phyloP scores from a whole-genome alignment of 768 basidiomycete species.

The Termitomyces titanicus region DNA sequence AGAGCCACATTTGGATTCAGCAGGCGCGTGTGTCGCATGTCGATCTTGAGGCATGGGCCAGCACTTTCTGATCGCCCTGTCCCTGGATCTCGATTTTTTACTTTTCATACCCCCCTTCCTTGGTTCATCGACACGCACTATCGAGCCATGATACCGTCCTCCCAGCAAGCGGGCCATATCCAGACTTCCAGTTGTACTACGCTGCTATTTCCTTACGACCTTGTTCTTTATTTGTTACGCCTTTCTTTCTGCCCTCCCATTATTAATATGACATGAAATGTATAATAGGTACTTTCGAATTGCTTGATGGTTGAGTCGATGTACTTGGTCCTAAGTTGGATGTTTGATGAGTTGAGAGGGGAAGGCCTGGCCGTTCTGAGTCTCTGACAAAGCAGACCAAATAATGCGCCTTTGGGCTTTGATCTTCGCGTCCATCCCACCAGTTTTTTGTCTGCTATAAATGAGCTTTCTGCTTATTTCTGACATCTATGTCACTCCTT shows the following conservation, averaged over 20 bases:
- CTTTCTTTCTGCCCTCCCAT: no score
- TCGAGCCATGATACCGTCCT: not conserved
- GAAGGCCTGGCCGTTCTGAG: no score
- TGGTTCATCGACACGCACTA: not conserved
- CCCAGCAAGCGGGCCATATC: not conserved
- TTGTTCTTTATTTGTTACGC: not conserved
- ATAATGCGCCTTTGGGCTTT: no score
- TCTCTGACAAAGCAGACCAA: no score
- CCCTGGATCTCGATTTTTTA: not conserved
- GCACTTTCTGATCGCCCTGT: constrained; percentile 46
- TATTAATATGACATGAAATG: not conserved
- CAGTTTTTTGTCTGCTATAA: no score
- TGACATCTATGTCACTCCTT: no score
- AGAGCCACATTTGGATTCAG: constrained; percentile 79
- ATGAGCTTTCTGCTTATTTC: no score
- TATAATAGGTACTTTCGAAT: not conserved
- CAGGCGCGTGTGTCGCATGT: constrained; percentile 54
- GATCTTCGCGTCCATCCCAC: no score
- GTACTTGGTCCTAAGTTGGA: no score
- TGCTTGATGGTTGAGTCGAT: no score
- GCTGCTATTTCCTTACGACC: not conserved
- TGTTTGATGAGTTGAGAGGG: no score
- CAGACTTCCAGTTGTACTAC: not conserved
- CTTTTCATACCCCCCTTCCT: not conserved
- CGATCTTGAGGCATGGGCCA: constrained; percentile 80